Base-by-base conservation (phyloP, 164 flowering plant species). In the Dillenia turbinata region DNA sequence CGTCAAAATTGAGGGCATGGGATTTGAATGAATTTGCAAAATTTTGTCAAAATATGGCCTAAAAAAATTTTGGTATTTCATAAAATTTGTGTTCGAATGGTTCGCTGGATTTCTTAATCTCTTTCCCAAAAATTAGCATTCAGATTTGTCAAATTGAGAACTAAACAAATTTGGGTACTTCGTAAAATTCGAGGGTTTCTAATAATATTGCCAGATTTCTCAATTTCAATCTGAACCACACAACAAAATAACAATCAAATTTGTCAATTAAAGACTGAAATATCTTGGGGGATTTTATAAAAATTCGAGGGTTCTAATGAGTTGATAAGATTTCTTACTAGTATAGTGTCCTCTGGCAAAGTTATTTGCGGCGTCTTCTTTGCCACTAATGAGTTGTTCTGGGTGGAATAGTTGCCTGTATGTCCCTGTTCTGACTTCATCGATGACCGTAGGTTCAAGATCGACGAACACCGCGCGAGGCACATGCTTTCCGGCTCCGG, bases 321-420 rank as follows among this genome's bases (percentile, higher is more conserved):
- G 17, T 15, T 9, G 2, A 40, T 9, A 44, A 14, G 8, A 1
- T 9, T 44, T 17, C 61, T 69, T 67, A 83, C 87, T 77, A 59
- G 89, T 85, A 64, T 85, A 85, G 51, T 85, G 87, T 58, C 89
- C 89, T 57, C 86, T 69, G 46, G 89, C 86, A 47, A 82, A 84
- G 68, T 82, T 82, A 46, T 82, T 84, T 22, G 86, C 86, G 6
- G 89, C 86, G 26, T 82, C 89, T 66, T 83, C 90, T 54, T 85
- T 85, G 65, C 89, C 87, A 40, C 79, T 76, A 56, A 81, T 82
- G 71, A 82, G 83, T 51, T 85, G 85, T 53, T 82, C 86, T 1
- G 86, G 89, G 66, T 84, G 86, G 73, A 84, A 82, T 5, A 84
- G 63, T 50, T 82, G 87, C 13, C 87, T 82, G 64, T 85, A 85